Conservation (phyloP, 2,329 filamentous ascomycete species). For the Fusarium devonianum region DNA sequence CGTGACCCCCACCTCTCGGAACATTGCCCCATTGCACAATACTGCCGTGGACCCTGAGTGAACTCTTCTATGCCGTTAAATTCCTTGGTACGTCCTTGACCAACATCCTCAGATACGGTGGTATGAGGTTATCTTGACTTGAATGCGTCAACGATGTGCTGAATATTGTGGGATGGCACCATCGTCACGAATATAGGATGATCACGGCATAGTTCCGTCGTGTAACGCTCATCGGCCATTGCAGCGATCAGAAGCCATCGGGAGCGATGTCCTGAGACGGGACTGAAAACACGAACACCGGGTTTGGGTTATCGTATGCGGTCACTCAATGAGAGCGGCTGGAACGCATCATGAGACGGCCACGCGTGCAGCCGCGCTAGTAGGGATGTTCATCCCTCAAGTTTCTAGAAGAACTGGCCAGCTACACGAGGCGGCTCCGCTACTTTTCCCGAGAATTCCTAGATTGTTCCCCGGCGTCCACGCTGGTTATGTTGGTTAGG, state of each 20-base stretch:
- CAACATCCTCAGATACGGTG: conserved; percentile 37
- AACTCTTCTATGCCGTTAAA: conserved; percentile 39
- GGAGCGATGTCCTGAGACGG: background rate
- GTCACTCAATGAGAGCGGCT: conserved; percentile 14
- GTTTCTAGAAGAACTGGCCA: conserved; percentile 20
- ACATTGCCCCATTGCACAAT: conserved; percentile 37
- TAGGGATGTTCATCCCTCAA: conserved; percentile 30
- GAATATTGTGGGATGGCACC: conserved; percentile 35
- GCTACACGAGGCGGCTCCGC: conserved; percentile 3
- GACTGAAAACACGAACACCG: conserved; percentile 1
- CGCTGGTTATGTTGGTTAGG: background rate
- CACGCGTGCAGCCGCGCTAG: conserved; percentile 28
- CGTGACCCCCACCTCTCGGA: conserved; percentile 31
- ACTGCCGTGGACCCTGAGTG: conserved; percentile 25
- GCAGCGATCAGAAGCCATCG: conserved; percentile 1
- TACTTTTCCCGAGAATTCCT: conserved; percentile 8
- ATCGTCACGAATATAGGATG: conserved; percentile 39
- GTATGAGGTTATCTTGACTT: conserved; percentile 43
- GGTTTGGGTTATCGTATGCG: conserved; percentile 23
- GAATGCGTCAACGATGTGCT: conserved; percentile 44
- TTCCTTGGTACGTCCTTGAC: conserved; percentile 41
- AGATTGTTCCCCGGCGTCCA: background rate
- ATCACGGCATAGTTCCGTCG: conserved; percentile 22
- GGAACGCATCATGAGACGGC: conserved; percentile 22
- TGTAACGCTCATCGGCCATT: background rate